These are phyloP conservation scores for Ambrosiella beaveri DNA, from an alignment of 2,329 filamentous ascomycete species.

Conservation along the genomic window DNA sequence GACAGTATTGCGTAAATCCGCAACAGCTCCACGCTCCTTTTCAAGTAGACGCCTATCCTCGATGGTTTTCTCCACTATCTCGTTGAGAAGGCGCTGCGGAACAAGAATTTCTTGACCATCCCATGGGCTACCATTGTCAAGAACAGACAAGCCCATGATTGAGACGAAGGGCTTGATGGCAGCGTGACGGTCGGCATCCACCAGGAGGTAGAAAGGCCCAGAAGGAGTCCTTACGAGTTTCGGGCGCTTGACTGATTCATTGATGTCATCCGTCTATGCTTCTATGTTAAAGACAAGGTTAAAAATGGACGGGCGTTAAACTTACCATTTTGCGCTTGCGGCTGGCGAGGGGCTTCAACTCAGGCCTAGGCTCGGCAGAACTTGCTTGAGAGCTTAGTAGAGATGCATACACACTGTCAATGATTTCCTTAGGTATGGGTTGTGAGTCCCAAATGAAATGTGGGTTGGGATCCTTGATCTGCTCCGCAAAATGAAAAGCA, in stretches of 20 bases:
- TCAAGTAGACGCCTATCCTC: conserved; percentile 26
- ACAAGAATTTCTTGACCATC: conserved; percentile 6
- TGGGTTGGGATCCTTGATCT: conserved; percentile 24
- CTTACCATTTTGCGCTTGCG: conserved; percentile 33
- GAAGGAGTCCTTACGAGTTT: conserved; percentile 2
- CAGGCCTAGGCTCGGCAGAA: background rate
- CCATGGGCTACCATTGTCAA: conserved; percentile 7
- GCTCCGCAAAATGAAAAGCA: conserved; percentile 30
- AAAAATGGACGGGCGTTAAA: background rate
- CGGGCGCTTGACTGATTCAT: conserved; percentile 6
- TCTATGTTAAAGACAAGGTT: background rate
- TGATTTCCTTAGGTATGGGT: conserved; percentile 29
- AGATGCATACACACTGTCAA: conserved; percentile 29
- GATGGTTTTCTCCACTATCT: conserved; percentile 16
- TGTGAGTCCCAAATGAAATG: conserved; percentile 31
- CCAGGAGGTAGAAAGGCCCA: conserved; percentile 1
- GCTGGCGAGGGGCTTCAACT: conserved; percentile 3
- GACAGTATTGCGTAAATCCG: conserved; percentile 24
- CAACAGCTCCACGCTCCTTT: conserved; percentile 18
- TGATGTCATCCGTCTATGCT: conserved; percentile 2
- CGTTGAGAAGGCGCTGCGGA: conserved; percentile 5
- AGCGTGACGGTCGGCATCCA: conserved; percentile 11
- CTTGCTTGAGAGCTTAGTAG: conserved; percentile 16
- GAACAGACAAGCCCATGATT: conserved; percentile 10
- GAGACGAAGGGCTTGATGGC: conserved; percentile 10